Evolutionary conservation across 164 flowering plant species (phyloP).

Genomic region (Piper betle): DNA sequence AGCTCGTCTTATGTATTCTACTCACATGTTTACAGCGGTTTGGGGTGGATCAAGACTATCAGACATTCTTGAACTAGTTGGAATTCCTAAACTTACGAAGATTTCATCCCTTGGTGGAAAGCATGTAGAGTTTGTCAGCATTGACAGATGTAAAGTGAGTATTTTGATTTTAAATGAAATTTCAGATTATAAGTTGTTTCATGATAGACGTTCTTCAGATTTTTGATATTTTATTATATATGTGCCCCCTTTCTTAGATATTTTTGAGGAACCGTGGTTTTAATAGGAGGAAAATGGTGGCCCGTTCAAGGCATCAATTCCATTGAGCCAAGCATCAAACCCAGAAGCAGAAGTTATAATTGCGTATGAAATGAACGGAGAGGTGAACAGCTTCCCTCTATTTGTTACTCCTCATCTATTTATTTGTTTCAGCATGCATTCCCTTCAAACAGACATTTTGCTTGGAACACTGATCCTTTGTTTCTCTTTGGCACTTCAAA

Average conservation of each 20-base stretch:
- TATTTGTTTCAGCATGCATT: background rate
- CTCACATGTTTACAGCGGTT: conserved; percentile 34
- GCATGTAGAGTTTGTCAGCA: conserved; percentile 91
- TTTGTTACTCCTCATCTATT: background rate
- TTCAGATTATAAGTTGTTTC: background rate
- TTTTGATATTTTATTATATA: too few species aligned
- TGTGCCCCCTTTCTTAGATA: background rate
- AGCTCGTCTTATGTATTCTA: background rate
- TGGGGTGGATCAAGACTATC: conserved; percentile 95
- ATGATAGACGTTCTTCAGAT: too few species aligned
- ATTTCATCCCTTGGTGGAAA: conserved; percentile 62
- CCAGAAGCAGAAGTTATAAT: conserved; percentile 91
- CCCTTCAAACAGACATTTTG: background rate
- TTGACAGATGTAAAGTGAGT: conserved; percentile 87
- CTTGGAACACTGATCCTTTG: background rate
- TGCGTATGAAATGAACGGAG: conserved; percentile 98
- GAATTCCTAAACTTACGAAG: conserved; percentile 48
- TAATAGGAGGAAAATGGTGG: conserved; percentile 98
- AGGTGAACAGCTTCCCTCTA: too few species aligned
- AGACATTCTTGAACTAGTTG: conserved; percentile 84
- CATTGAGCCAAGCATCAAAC: conserved; percentile 71
- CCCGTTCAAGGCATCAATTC: conserved; percentile 97
- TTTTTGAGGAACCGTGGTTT: background rate
- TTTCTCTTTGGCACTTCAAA: background rate
- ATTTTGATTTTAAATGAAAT: background rate